Evolutionary conservation across 2,329 filamentous ascomycete species (phyloP).

Genomic region (Gnomoniopsis smithogilvyi): DNA sequence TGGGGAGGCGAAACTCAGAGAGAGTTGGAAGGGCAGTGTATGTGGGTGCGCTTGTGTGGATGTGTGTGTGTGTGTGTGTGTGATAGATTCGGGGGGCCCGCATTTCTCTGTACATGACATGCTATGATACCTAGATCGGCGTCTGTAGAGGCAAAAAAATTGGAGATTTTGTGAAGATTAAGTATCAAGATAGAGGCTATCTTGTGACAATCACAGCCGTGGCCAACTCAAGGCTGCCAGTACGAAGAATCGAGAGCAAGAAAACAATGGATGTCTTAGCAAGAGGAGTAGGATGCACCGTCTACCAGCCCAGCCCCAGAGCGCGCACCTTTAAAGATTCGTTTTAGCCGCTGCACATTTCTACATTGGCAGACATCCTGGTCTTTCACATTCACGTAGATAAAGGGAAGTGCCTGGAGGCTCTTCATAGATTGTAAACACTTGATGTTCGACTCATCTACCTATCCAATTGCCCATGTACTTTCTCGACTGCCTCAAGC

Average conservation of each 20-base stretch:
- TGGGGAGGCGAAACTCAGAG: neutral
- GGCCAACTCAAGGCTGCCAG: too few relatives aligned
- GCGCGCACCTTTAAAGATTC: too few relatives aligned
- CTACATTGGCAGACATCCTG: too few relatives aligned
- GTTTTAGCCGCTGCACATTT: too few relatives aligned
- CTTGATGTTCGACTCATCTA: neutral
- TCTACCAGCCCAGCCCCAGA: too few relatives aligned
- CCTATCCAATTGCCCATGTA: neutral
- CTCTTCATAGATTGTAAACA: neutral
- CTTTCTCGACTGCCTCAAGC: neutral
- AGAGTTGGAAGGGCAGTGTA: neutral
- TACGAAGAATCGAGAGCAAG: too few relatives aligned
- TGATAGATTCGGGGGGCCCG: neutral
- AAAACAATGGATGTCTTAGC: too few relatives aligned
- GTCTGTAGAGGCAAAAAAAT: slow-evolving; percentile 16
- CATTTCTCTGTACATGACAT: slow-evolving; percentile 16
- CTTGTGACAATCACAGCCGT: too few relatives aligned
- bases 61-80: neutral
- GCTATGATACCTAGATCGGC: slow-evolving; percentile 19
- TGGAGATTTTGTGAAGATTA: neutral
- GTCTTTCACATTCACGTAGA: too few relatives aligned
- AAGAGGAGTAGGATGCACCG: too few relatives aligned
- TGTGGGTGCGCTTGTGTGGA: neutral
- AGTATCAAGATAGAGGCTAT: neutral
- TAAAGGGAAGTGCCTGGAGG: too few relatives aligned